Conservation (phyloP, 768 basidiomycete genomes). For the Boletales sp. region DNA sequence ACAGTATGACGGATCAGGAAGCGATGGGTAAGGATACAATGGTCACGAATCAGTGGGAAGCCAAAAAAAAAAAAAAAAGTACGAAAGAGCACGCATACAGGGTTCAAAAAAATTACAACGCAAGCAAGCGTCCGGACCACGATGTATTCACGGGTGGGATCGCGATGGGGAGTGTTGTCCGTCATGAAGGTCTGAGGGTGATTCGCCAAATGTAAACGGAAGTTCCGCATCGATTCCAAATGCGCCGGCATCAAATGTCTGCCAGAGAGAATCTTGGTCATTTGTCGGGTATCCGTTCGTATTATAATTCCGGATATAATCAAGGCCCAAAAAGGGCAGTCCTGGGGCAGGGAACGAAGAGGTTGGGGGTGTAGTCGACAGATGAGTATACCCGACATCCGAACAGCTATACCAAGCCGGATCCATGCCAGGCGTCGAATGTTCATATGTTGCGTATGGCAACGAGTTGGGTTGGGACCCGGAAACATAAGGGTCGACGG, state of each 20-base stretch:
- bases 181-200: slow-evolving; percentile 28
- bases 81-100: slow-evolving; percentile 12
- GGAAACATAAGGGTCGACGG: slow-evolving; percentile 44
- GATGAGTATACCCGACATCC: slow-evolving; percentile 39
- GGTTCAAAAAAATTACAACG: slow-evolving; percentile 10
- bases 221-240: slow-evolving; percentile 78
- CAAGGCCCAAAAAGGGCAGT: slow-evolving; percentile 80
- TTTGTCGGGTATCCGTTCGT: slow-evolving; percentile 38
- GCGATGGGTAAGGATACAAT: slow-evolving; percentile 32
- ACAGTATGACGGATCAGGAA: slow-evolving; percentile 18
- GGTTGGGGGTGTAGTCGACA: slow-evolving; percentile 57
- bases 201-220: slow-evolving; percentile 56
- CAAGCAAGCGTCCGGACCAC: neutral
- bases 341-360: slow-evolving; percentile 68
- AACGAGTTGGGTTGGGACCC: slow-evolving; percentile 30
- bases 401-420: slow-evolving; percentile 35
- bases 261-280: slow-evolving; percentile 46
- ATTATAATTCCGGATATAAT: slow-evolving; percentile 77
- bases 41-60: slow-evolving; percentile 7
- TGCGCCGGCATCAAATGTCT: slow-evolving; percentile 66
- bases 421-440: slow-evolving; percentile 40
- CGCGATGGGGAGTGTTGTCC: slow-evolving; percentile 27
- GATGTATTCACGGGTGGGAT: slow-evolving; percentile 14
- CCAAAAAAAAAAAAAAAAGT: neutral
- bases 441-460: slow-evolving; percentile 45